Evolutionary conservation across 495 filamentous ascomycete species (phyloP).

Genomic region (Penicillium mononematosum): DNA sequence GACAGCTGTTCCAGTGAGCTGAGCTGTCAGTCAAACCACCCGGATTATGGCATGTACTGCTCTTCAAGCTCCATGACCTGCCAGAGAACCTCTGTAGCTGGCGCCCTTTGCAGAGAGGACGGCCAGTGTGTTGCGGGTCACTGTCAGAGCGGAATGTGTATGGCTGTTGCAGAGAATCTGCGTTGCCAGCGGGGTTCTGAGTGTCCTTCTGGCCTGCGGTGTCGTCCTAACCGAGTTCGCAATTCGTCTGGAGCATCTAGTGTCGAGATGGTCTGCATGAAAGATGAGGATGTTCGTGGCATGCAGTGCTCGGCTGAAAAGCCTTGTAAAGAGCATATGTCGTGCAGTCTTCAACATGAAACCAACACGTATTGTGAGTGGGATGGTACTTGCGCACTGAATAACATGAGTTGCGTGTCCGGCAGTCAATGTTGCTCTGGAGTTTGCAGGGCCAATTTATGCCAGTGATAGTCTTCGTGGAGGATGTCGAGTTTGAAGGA

Average conservation of each 20-base stretch:
- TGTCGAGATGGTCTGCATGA: slow-evolving; percentile 4
- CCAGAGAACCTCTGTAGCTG: not conserved
- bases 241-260: not conserved
- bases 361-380: not conserved
- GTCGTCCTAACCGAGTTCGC: not conserved
- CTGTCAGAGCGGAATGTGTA: not conserved
- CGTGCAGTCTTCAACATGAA: not conserved
- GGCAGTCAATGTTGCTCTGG: slow-evolving; percentile 3
- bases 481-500: not conserved
- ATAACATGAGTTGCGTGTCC: not conserved
- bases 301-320: not conserved
- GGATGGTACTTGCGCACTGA: not conserved
- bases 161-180: not conserved
- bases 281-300: not conserved
- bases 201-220: not conserved
- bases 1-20: not conserved
- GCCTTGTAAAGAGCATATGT: not conserved
- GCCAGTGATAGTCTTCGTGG: not conserved
- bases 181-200: not conserved
- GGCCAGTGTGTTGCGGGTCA: not conserved
- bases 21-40: not conserved
- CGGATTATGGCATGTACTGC: slow-evolving; percentile 2
- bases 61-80: not conserved
- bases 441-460: not conserved
- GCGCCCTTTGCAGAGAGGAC: not conserved